phyloP scores from a whole-genome alignment of 306 rosid genomes.

The Corylus americana region DNA sequence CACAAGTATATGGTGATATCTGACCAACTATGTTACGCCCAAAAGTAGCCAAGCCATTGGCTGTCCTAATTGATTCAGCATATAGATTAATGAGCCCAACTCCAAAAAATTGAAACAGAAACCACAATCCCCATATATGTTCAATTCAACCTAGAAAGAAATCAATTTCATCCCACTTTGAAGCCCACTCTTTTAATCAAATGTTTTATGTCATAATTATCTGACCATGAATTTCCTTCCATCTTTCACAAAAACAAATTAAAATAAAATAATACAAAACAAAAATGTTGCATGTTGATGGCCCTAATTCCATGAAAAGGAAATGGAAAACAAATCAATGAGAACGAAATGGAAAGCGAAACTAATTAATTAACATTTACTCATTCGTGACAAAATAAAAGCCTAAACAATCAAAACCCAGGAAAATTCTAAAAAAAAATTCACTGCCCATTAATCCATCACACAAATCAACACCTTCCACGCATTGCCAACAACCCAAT shows the following conservation, averaged over 20 bases:
- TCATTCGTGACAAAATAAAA: neutral
- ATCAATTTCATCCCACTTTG: neutral
- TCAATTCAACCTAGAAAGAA: constrained; percentile 15
- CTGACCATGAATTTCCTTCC: neutral
- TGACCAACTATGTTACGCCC: neutral
- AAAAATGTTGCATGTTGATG: neutral
- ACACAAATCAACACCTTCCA: neutral
- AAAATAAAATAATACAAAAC: neutral
- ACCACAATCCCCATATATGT: constrained; percentile 2
- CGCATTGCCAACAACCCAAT: neutral
- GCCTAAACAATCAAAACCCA: neutral
- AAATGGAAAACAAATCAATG: neutral
- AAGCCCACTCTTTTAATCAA: constrained; percentile 22
- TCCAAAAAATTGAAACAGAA: constrained; percentile 3
- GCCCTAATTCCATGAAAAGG: neutral
- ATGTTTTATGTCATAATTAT: constrained; percentile 9
- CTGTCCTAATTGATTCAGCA: constrained; percentile 1
- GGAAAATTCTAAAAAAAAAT: too few relatives aligned
- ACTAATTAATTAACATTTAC: neutral
- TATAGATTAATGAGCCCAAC: constrained; percentile 9
- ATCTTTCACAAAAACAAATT: neutral
- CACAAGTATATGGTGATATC: too few relatives aligned
- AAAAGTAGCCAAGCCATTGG: constrained; percentile 11
- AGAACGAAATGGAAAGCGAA: neutral
- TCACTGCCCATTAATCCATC: neutral